phyloP scores from a whole-genome alignment of 2,329 filamentous ascomycete genomes.

The Arthrinium phaeospermum region DNA sequence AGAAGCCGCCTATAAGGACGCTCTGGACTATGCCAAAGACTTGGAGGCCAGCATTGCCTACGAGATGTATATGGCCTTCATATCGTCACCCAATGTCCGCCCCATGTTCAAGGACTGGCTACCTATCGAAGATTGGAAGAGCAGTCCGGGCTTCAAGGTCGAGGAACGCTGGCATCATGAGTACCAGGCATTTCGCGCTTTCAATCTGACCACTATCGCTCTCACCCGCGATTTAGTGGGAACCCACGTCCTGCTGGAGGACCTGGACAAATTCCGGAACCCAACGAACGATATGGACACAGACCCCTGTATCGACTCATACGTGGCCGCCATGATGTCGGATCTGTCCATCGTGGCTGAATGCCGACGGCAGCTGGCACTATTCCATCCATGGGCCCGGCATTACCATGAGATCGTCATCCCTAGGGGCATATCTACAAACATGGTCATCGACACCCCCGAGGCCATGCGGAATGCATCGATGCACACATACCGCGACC shows the following conservation, averaged over 20 bases:
- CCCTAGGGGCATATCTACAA: neutral
- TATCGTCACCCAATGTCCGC: neutral
- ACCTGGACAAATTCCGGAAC: neutral
- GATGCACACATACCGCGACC: too few relatives aligned
- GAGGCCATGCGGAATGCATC: too few relatives aligned
- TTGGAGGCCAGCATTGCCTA: neutral
- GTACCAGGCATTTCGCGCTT: neutral
- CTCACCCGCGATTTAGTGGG: neutral
- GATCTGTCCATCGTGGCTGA: slow-evolving; percentile 2
- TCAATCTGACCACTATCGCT: neutral
- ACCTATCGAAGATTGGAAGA: neutral
- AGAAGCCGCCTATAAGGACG: neutral
- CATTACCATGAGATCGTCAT: neutral
- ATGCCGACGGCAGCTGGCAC: slow-evolving; percentile 9
- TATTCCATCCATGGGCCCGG: slow-evolving; percentile 10
- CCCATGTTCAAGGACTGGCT: neutral
- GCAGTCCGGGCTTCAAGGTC: neutral
- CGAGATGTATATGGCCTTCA: neutral
- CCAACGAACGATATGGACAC: neutral
- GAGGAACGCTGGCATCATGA: neutral
- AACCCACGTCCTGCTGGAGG: neutral
- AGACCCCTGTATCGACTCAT: neutral
- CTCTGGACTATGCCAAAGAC: neutral
- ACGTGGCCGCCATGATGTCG: neutral
- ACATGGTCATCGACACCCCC: too few relatives aligned